A percentile compares a stretch with the other conserved stretches of the same genome.
Evolutionary conservation across 2,329 filamentous ascomycete genomes (phyloP).

Genomic region (Aureobasidium leucospermi): DNA sequence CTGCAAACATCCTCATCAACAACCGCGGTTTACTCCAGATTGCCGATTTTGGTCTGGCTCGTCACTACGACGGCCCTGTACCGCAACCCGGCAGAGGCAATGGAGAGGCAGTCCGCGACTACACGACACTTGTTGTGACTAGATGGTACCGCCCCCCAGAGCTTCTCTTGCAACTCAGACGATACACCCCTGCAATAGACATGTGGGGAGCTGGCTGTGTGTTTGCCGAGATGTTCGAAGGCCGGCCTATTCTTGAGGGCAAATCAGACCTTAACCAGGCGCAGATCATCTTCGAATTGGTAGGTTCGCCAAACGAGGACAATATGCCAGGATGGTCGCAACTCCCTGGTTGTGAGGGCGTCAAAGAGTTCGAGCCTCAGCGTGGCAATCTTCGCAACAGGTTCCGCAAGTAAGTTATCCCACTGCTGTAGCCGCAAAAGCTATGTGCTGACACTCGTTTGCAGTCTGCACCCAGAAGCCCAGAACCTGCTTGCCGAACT

Average conservation of each 20-base stretch:
- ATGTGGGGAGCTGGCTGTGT: slow-evolving; percentile 99
- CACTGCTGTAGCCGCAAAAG: neutral
- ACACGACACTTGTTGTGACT: slow-evolving; percentile 94
- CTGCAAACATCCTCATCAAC: slow-evolving; percentile 92
- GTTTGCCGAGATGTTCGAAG: slow-evolving; percentile 94
- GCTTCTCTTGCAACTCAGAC: slow-evolving; percentile 75
- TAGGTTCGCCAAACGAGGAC: slow-evolving; percentile 81
- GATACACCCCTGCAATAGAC: slow-evolving; percentile 96
- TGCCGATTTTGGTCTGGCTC: slow-evolving; percentile 89
- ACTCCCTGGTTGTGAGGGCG: slow-evolving; percentile 71
- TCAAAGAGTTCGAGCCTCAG: slow-evolving; percentile 55
- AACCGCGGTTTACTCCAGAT: slow-evolving; percentile 92
- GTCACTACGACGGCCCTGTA: slow-evolving; percentile 81
- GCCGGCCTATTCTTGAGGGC: slow-evolving; percentile 85
- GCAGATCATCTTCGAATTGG: slow-evolving; percentile 86
- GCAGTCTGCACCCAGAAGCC: slow-evolving; percentile 49
- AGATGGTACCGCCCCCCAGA: slow-evolving; percentile 96
- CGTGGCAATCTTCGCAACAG: slow-evolving; percentile 61
- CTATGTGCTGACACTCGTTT: slow-evolving; percentile 22
- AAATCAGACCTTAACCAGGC: slow-evolving; percentile 85
- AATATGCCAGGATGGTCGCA: slow-evolving; percentile 87
- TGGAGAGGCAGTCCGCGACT: slow-evolving; percentile 79
- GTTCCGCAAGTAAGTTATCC: slow-evolving; percentile 59
- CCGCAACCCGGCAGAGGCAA: slow-evolving; percentile 71
- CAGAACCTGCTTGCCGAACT: slow-evolving; percentile 76